These are phyloP conservation scores for Microcos paniculata DNA, from an alignment of 345 rosid species.

Conservation along the genomic window DNA sequence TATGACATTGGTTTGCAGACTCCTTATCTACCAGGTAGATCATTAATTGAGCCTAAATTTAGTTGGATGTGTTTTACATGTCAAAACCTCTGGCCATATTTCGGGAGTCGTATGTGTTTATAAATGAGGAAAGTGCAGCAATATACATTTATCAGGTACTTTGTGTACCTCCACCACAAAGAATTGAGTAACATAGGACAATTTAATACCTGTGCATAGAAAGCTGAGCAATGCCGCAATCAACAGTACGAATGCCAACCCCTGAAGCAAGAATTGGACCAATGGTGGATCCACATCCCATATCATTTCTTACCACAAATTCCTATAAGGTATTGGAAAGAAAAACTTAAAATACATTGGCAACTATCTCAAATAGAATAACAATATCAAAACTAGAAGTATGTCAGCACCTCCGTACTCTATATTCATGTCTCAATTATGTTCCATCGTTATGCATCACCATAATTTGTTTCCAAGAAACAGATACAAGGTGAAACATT, in stretches of 20 bases:
- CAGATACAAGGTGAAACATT: too few species aligned
- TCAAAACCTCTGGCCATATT: not conserved
- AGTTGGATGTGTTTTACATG: not conserved
- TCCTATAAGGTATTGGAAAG: constrained; percentile 59
- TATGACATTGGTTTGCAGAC: not conserved
- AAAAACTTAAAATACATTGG: not conserved
- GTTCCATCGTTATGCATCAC: too few species aligned
- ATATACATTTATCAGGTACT: not conserved
- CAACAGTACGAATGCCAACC: constrained; percentile 86
- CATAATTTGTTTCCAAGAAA: too few species aligned
- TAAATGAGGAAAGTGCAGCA: not conserved
- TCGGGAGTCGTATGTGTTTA: not conserved
- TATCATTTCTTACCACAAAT: constrained; percentile 93
- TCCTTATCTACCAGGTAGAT: not conserved
- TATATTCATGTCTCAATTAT: too few species aligned
- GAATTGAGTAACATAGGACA: not conserved
- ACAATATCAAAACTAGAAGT: not conserved
- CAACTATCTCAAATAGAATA: not conserved
- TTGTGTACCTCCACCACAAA: not conserved
- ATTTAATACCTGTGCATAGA: constrained; percentile 86
- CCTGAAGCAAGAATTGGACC: constrained; percentile 98
- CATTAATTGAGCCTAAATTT: not conserved
- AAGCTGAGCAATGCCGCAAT: constrained; percentile 93
- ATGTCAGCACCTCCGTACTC: too few species aligned
- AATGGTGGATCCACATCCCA: constrained; percentile 98